Base-by-base conservation (phyloP, 768 basidiomycete species). In the Cytidiella melzeri region DNA sequence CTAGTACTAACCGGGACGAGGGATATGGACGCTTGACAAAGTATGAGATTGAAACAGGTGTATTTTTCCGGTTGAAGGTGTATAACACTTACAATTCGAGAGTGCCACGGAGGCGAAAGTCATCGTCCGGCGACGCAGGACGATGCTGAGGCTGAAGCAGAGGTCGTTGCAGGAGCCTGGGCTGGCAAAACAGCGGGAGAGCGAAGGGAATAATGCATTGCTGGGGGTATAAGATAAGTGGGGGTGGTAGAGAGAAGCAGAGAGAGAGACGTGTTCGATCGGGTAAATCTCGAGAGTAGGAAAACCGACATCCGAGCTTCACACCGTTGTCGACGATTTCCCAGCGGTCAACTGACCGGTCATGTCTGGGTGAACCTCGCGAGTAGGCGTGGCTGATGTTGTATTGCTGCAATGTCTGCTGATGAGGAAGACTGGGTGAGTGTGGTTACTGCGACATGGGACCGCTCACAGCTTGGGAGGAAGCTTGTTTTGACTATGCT, bases 201-300 rank as follows among this genome's bases (percentile, higher is more conserved):
- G 20, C 28, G 34, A 50, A 39, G 13, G 38, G 43, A 24, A 25
- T 11, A 20, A 42, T 25, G 39, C 42, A 50, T 48, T 27, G 42
- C 40, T 41, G 48, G 40, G 37, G 28, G 37, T 49, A 49, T 51
- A 54, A 23, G 52, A 38, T 19, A 38, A 34, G 21, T 19, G 24
- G 19, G 39, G 28, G 12, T 30, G 41, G 41, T 15, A 26, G 49
- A 13, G 46, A 47, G 24, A 11, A 47, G 13, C 20, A 7, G 18
- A 7, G 40, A 18, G 25, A 27, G 18, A 24, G n/a, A 28, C 40
- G 23, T 38, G 48, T 57, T 57, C 55, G 56, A 58, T 46, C 57
- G 58, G 58, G 50, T 50, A 58, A 63, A 60, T 59, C 60, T 61
- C 60, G 60, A 57, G 48, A 54, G 50, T 53, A 50, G 30, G 34